Evolutionary conservation across 805 yeast species (phyloP).

Genomic region (Saccharomycodes ludwigii): DNA sequence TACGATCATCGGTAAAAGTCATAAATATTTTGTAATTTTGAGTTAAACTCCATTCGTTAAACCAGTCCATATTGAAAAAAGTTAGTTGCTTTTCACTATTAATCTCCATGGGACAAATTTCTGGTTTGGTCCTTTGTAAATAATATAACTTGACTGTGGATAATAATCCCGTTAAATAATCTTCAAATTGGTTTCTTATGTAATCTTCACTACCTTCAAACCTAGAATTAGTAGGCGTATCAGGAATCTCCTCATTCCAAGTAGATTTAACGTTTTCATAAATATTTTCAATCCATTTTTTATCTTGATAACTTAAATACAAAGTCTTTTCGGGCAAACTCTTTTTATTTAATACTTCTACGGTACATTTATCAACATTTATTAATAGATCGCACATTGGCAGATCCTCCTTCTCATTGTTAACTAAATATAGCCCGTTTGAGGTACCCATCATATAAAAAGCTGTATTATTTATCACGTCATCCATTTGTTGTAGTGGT

Average conservation of each 20-base stretch:
- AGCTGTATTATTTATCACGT: constrained; percentile 43
- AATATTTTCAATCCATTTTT: constrained; percentile 58
- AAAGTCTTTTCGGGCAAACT: constrained; percentile 30
- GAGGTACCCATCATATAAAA: constrained; percentile 80
- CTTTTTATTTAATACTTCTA: constrained; percentile 35
- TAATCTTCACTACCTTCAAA: constrained; percentile 77
- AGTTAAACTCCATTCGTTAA: constrained; percentile 41
- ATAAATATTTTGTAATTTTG: constrained; percentile 44
- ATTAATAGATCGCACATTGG: constrained; percentile 56
- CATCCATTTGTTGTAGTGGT: constrained; percentile 85
- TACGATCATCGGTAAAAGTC: constrained; percentile 49
- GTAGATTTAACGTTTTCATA: constrained; percentile 35
- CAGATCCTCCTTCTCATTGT: constrained; percentile 38
- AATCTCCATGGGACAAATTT: constrained; percentile 22
- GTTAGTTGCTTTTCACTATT: constrained; percentile 24
- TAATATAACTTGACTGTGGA: constrained; percentile 63
- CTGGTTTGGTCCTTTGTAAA: constrained; percentile 25
- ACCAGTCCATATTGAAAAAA: constrained; percentile 34
- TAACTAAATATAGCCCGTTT: constrained; percentile 65
- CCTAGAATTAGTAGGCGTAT: constrained; percentile 31
- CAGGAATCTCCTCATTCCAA: constrained; percentile 28
- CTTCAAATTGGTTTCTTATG: constrained; percentile 80
- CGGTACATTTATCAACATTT: constrained; percentile 41
- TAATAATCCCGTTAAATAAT: constrained; percentile 66
- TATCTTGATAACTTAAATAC: constrained; percentile 48